A percentile compares a stretch with the other conserved stretches of the same genome.
phyloP scores from a whole-genome alignment of 164 flowering plant genomes.

The Piper betle region DNA sequence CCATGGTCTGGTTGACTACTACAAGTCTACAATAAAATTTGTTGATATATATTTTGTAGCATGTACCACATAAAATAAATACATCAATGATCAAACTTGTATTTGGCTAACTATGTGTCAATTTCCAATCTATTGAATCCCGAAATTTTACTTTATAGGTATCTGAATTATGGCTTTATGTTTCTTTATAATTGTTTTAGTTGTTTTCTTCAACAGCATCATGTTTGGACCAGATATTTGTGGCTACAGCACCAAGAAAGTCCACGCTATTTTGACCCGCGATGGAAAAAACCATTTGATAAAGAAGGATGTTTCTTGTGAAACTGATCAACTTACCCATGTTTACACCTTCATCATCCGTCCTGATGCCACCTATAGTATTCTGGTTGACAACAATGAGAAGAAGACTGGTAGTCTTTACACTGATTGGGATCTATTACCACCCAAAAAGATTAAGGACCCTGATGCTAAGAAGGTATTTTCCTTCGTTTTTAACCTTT shows the following conservation, averaged over 20 bases:
- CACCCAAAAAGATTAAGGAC: constrained; percentile 36
- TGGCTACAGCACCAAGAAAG: constrained; percentile 34
- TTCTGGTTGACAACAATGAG: constrained; percentile 28
- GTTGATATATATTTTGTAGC: too few species aligned
- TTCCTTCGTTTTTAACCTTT: background rate
- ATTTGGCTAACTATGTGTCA: background rate
- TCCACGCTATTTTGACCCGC: constrained; percentile 33
- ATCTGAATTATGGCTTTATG: background rate
- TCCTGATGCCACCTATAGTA: constrained; percentile 37
- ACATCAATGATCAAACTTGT: too few species aligned
- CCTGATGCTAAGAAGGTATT: constrained; percentile 36
- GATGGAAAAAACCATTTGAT: constrained; percentile 34
- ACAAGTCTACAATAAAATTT: too few species aligned
- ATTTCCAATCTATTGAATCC: background rate
- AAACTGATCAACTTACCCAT: constrained; percentile 38
- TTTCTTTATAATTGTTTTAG: too few species aligned
- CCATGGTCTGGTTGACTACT: too few species aligned
- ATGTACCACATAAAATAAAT: too few species aligned
- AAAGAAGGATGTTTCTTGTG: constrained; percentile 35
- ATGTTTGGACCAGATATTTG: constrained; percentile 48
- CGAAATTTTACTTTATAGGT: background rate
- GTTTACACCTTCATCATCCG: constrained; percentile 37
- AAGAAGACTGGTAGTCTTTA: constrained; percentile 37
- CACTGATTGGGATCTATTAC: constrained; percentile 36
- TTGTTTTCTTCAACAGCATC: constrained; percentile 16